These are phyloP conservation scores for Geranomyces michiganensis DNA, from an alignment of 192 early-diverging fungal genomes.

Conservation along the genomic window DNA sequence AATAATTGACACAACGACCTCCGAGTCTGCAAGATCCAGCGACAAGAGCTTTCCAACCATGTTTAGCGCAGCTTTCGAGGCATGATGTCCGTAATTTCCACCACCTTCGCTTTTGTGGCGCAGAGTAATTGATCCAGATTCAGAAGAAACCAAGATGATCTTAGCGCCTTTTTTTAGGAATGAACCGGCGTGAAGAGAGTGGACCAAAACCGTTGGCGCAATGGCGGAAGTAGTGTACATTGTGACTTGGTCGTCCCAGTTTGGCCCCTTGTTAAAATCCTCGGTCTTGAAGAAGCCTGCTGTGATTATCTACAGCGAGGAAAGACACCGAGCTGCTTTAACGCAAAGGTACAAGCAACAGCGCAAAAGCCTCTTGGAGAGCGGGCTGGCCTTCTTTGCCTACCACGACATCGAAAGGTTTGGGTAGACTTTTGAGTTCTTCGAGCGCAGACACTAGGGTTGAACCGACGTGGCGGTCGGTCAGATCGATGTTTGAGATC, in stretches of 20 bases:
- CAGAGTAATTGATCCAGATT: not conserved
- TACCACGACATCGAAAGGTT: too few relatives aligned
- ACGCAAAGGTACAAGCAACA: too few relatives aligned
- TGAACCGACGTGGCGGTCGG: too few relatives aligned
- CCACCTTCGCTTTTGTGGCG: conserved; percentile 2
- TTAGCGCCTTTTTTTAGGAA: not conserved
- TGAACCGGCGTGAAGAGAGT: not conserved
- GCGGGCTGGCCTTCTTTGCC: too few relatives aligned
- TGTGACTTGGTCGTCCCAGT: not conserved
- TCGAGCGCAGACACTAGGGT: too few relatives aligned
- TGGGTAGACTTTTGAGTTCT: too few relatives aligned
- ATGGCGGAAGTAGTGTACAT: not conserved
- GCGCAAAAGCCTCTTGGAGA: too few relatives aligned
- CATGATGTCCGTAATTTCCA: conserved; percentile 3
- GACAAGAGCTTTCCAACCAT: conserved; percentile 2
- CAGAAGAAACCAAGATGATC: conserved; percentile 2
- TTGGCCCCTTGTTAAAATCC: not conserved
- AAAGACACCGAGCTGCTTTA: too few relatives aligned
- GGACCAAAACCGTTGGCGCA: not conserved
- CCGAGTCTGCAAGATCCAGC: not conserved
- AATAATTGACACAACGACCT: not conserved
- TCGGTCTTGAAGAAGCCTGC: conserved; percentile 2
- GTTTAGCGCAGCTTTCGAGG: conserved; percentile 5
- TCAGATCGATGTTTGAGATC: too few relatives aligned
- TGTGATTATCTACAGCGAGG: not conserved